phyloP scores from a whole-genome alignment of 148 eudicot genomes.

The Arctostaphylos glauca region DNA sequence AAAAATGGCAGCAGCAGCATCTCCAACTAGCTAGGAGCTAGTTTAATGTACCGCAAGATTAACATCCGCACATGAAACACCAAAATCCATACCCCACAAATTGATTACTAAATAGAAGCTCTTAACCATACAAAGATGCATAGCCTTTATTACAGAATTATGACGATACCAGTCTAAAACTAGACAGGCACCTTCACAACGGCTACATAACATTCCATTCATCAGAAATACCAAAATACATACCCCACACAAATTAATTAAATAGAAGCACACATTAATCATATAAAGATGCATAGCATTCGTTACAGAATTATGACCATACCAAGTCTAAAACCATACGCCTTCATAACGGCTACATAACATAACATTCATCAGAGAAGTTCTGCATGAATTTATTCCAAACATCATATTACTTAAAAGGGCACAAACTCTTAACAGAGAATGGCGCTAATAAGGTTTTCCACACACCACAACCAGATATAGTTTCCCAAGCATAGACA shows the following conservation, averaged over 20 bases:
- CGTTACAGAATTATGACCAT: neutral
- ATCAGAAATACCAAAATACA: neutral
- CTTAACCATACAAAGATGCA: too few species aligned
- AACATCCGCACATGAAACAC: neutral
- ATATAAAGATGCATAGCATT: neutral
- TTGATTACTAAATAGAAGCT: too few species aligned
- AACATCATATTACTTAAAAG: neutral
- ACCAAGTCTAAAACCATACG: neutral
- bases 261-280: neutral
- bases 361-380: slow-evolving; percentile 4
- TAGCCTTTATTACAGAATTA: too few species aligned
- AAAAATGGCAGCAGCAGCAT: neutral
- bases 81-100: too few species aligned
- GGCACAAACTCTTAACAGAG: neutral
- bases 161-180: too few species aligned
- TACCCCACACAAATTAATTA: neutral
- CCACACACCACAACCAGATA: neutral
- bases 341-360: neutral
- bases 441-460: neutral
- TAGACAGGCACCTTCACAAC: too few species aligned
- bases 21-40: neutral
- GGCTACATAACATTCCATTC: too few species aligned
- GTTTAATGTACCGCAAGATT: neutral
- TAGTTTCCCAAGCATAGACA: neutral
- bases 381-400: slow-evolving; percentile 4